Base-by-base conservation (phyloP, 352 stramenopile genomes). In the Globisporangium ultimum region DNA sequence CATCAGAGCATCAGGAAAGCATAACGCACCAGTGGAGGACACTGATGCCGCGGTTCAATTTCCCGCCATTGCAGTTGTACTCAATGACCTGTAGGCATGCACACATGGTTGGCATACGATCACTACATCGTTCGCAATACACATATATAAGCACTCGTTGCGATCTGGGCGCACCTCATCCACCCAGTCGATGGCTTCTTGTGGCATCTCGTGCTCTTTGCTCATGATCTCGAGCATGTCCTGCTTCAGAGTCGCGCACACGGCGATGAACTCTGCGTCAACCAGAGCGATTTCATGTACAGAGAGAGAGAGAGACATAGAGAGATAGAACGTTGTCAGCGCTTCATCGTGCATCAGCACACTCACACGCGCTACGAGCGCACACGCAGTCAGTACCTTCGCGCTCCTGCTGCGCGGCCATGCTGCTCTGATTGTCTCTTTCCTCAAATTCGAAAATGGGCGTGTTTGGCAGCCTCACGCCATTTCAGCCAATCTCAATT, bases 21-120 rank as follows among this genome's bases (percentile, higher is more conserved):
- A n/a, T n/a, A n/a, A 51, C 63, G 20, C 28, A 92, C 84, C 84
- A 93, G 63, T 97, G 76, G 55, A 98, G 75, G 63, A 99, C 96
- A 61, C 94, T 98, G 47, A 99, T 89, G 46, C 97, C 97, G 52
- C 97, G 91, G 74, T 98, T 99, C 64, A 99, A 91, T 82, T 99
- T 99, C 36, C 97, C 97, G 53, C 96, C 96, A 28, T 96, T 86
- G 66, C 98, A 97, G 68, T 98, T 99, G 89, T 99, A 99, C 43
- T 97, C 80, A 38, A 98, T 76, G 56, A 97, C 83, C 50, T 87
- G 18, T 21, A 14, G 8, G 18, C 18, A 49, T 14, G n/a, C 24
- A 49, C 5, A 49, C 9, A 13, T 22, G 3, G 7, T 36, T 36
- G 28, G 28, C 28, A 36, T 36, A 24, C 4, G 20, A 18, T 14